These are phyloP conservation scores for Solanum chilense DNA, from an alignment of 257 asterid species.

Conservation along the genomic window DNA sequence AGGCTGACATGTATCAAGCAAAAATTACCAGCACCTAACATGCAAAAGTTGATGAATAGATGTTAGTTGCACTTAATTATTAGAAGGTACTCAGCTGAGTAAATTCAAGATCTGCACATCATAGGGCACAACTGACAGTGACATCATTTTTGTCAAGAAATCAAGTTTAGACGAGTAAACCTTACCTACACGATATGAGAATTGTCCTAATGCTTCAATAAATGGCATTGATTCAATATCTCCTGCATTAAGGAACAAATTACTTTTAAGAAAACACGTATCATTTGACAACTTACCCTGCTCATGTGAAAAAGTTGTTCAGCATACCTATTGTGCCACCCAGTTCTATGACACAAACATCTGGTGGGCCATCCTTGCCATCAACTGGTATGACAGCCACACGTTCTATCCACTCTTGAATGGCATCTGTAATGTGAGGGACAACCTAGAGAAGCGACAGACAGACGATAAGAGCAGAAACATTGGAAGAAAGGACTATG, in stretches of 20 bases:
- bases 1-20: slow-evolving; percentile 79
- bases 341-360: slow-evolving; percentile 49
- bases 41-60: background rate
- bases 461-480: background rate
- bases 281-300: background rate
- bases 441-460: slow-evolving; percentile 22
- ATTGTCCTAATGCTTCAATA: slow-evolving; percentile 91
- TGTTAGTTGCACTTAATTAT: background rate
- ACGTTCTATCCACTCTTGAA: slow-evolving; percentile 40
- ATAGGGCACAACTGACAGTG: background rate
- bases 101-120: background rate
- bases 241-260: slow-evolving; percentile 33
- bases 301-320: background rate
- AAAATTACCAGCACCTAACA: slow-evolving; percentile 63
- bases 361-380: slow-evolving; percentile 40
- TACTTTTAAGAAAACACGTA: background rate
- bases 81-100: background rate
- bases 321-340: slow-evolving; percentile 39
- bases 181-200: slow-evolving; percentile 85
- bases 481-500: background rate
- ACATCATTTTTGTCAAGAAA: background rate
- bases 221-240: slow-evolving; percentile 96
- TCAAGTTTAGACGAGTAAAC: background rate
- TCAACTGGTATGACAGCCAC: slow-evolving; percentile 35
- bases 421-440: slow-evolving; percentile 45